Percentiles rank a stretch among this genome's conserved stretches.
Conservation (phyloP, 371 early-diverging fungal genomes). For the Funneliformis caledonium region DNA sequence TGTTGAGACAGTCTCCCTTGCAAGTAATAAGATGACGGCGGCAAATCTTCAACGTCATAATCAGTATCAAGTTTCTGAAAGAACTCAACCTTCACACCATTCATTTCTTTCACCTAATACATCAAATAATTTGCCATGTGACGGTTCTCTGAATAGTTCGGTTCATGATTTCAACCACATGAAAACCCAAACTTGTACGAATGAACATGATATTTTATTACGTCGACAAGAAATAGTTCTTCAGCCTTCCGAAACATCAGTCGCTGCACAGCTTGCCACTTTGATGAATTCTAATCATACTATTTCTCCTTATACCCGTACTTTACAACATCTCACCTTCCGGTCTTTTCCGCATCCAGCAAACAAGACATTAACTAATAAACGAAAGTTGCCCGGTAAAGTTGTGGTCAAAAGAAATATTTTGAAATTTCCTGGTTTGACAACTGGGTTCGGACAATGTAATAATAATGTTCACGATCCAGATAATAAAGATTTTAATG, state of each 20-base stretch:
- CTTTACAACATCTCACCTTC: conserved; percentile 76
- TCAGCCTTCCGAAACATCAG: conserved; percentile 71
- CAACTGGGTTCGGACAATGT: conserved; percentile 16
- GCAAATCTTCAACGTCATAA: conserved; percentile 37
- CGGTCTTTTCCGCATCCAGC: conserved; percentile 65
- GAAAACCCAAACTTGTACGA: not conserved
- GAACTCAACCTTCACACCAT: not conserved
- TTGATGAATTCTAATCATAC: conserved; percentile 83
- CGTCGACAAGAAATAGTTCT: conserved; percentile 57
- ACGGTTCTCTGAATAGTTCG: not conserved
- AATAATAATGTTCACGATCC: not conserved
- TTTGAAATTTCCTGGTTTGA: conserved; percentile 19
- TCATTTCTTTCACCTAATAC: not conserved
- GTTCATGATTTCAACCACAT: not conserved
- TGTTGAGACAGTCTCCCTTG: not conserved
- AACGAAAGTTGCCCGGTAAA: conserved; percentile 18
- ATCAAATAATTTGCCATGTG: not conserved
- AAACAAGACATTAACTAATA: conserved; percentile 48
- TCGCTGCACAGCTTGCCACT: conserved; percentile 82
- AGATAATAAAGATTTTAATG: not conserved
- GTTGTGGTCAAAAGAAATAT: conserved; percentile 21
- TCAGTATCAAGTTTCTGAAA: conserved; percentile 36
- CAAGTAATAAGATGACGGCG: conserved; percentile 17
- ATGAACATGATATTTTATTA: not conserved
- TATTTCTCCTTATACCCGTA: conserved; percentile 78